Conservation (phyloP, 257 asterid genomes). For the Perilla frutescens region DNA sequence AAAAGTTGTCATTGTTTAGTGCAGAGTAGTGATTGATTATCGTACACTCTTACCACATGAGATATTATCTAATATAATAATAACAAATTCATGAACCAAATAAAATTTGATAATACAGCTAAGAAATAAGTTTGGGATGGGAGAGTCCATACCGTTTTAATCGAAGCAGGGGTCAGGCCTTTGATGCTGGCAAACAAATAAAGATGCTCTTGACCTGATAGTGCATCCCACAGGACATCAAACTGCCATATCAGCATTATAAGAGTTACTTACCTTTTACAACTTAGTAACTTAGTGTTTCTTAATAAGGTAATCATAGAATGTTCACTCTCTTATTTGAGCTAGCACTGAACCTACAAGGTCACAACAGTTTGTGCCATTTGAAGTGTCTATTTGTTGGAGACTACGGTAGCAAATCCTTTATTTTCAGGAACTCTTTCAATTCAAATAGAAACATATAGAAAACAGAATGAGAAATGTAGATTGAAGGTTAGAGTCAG, state of each 20-base stretch:
- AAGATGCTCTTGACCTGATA: constrained; percentile 92
- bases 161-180: constrained; percentile 69
- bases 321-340: constrained; percentile 14
- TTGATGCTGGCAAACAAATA: constrained; percentile 83
- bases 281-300: not conserved
- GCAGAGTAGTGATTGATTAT: constrained; percentile 1
- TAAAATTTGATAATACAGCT: constrained; percentile 4
- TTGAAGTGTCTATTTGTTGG: constrained; percentile 4
- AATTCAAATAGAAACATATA: constrained; percentile 6
- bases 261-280: constrained; percentile 28
- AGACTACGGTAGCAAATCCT: not conserved
- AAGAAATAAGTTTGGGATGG: constrained; percentile 21
- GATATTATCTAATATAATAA: constrained; percentile 10
- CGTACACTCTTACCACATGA: not conserved
- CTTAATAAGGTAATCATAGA: constrained; percentile 3
- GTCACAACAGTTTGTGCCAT: constrained; percentile 7
- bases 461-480: not conserved
- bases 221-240: constrained; percentile 93
- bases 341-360: constrained; percentile 7
- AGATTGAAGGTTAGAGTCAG: not conserved
- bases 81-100: constrained; percentile 8
- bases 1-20: not conserved
- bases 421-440: constrained; percentile 3
- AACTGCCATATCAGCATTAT: constrained; percentile 53
- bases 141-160: constrained; percentile 53